phyloP scores from a whole-genome alignment of 2,329 filamentous ascomycete species.

The Cryphonectria radicalis region DNA sequence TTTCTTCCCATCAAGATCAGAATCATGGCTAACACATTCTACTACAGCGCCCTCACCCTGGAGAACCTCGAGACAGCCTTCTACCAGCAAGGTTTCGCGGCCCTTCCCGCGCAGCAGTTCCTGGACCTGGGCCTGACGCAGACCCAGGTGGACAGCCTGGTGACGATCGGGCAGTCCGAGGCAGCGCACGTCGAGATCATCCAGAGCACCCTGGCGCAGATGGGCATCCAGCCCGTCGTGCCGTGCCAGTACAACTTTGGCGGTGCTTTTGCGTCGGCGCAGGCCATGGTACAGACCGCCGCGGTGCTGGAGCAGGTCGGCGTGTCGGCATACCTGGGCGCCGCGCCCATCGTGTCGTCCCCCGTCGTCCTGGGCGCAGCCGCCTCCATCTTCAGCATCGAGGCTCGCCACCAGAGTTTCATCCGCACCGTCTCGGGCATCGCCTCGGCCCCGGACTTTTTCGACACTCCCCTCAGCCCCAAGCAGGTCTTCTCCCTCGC shows the following conservation, averaged over 20 bases:
- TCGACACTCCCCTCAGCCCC: slow-evolving; percentile 71
- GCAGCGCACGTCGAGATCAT: slow-evolving; percentile 64
- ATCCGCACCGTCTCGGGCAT: slow-evolving; percentile 64
- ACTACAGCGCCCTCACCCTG: slow-evolving; percentile 66
- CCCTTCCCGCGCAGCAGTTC: slow-evolving; percentile 70
- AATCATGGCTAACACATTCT: slow-evolving; percentile 27
- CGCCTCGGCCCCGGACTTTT: slow-evolving; percentile 67
- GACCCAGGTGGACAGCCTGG: slow-evolving; percentile 61
- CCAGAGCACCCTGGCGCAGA: slow-evolving; percentile 62
- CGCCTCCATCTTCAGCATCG: slow-evolving; percentile 72
- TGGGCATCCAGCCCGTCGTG: slow-evolving; percentile 67
- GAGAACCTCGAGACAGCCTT: slow-evolving; percentile 77
- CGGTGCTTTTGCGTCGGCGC: slow-evolving; percentile 60
- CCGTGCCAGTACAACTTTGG: slow-evolving; percentile 75
- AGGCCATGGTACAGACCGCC: slow-evolving; percentile 70
- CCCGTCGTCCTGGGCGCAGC: slow-evolving; percentile 66
- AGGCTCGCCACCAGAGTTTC: slow-evolving; percentile 75
- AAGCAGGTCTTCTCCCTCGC: slow-evolving; percentile 75
- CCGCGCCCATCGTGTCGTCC: slow-evolving; percentile 66
- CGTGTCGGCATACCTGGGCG: slow-evolving; percentile 75
- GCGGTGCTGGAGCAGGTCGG: slow-evolving; percentile 74
- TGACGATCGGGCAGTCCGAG: slow-evolving; percentile 66
- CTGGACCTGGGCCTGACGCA: slow-evolving; percentile 61
- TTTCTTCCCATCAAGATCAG: background rate
- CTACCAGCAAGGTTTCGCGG: slow-evolving; percentile 71